These are phyloP conservation scores for Nematocida ausubeli DNA, from an alignment of 371 early-diverging fungal genomes.

Conservation along the genomic window DNA sequence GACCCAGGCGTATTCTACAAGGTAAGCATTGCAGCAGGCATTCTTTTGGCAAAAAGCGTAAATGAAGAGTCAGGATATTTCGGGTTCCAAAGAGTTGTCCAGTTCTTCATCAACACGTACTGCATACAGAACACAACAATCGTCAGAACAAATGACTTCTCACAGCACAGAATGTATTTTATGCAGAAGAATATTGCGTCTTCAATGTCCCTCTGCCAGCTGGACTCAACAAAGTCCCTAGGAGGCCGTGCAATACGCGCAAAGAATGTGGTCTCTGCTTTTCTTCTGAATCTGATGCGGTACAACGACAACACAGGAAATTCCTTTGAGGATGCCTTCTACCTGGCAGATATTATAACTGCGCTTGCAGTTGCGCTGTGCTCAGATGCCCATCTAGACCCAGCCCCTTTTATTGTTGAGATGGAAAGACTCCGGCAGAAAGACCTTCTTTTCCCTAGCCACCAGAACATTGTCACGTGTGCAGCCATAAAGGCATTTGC, in stretches of 20 bases:
- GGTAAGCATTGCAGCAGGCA: conserved; percentile 81
- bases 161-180: conserved; percentile 63
- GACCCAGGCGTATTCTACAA: conserved; percentile 81
- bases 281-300: conserved; percentile 66
- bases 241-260: conserved; percentile 46
- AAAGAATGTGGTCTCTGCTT: conserved; percentile 62
- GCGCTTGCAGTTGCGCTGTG: conserved; percentile 51
- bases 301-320: conserved; percentile 68
- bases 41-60: conserved; percentile 73
- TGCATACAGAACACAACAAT: conserved; percentile 68
- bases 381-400: conserved; percentile 30
- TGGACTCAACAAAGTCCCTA: conserved; percentile 39
- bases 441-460: conserved; percentile 68
- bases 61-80: conserved; percentile 65
- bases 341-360: conserved; percentile 63
- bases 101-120: conserved; percentile 66
- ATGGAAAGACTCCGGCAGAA: conserved; percentile 66
- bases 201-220: conserved; percentile 55
- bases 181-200: conserved; percentile 65
- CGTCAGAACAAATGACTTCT: conserved; percentile 66
- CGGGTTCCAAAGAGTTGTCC: conserved; percentile 67
- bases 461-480: conserved; percentile 63
- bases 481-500: conserved; percentile 59
- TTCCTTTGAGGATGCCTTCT: conserved; percentile 64
- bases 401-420: conserved; percentile 50